Evolutionary conservation across 768 basidiomycete species (phyloP).

Genomic region (Trametes villosa): DNA sequence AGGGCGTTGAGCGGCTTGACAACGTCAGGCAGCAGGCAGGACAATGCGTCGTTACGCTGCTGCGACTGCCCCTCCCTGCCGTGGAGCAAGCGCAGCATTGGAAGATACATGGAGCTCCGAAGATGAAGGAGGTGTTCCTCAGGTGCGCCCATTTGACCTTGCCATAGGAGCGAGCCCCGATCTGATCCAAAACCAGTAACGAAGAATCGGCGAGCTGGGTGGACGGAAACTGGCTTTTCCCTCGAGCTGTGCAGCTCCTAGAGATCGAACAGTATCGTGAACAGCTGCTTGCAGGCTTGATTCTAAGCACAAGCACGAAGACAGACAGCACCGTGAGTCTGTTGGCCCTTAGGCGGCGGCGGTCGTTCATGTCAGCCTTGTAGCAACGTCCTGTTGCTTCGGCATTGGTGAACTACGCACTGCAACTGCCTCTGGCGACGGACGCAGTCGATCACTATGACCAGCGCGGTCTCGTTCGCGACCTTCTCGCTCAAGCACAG

Average conservation of each 20-base stretch:
- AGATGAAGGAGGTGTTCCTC: slow-evolving; percentile 59
- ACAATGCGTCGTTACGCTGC: slow-evolving; percentile 54
- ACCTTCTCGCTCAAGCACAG: slow-evolving; percentile 60
- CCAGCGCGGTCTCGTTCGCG: slow-evolving; percentile 54
- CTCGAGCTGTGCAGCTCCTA: slow-evolving; percentile 68
- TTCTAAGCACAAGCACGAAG: slow-evolving; percentile 81
- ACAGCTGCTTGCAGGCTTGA: slow-evolving; percentile 67
- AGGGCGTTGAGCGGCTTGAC: slow-evolving; percentile 89
- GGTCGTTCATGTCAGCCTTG: too few species aligned
- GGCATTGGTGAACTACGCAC: slow-evolving; percentile 63
- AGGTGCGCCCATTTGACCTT: too few species aligned
- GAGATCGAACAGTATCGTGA: slow-evolving; percentile 64
- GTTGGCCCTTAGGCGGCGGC: too few species aligned
- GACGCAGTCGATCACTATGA: slow-evolving; percentile 44
- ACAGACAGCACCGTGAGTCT: slow-evolving; percentile 81
- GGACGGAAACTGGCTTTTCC: slow-evolving; percentile 76
- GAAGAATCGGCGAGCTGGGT: slow-evolving; percentile 57
- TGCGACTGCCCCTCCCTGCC: slow-evolving; percentile 51
- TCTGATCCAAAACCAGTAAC: slow-evolving; percentile 38
- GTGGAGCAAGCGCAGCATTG: slow-evolving; percentile 48
- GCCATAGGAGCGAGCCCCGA: slow-evolving; percentile 1
- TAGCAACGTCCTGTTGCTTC: slow-evolving; percentile 72
- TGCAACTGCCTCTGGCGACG: slow-evolving; percentile 50
- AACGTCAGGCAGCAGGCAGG: slow-evolving; percentile 87
- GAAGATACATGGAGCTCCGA: slow-evolving; percentile 51